phyloP scores from a whole-genome alignment of 2,329 filamentous ascomycete species.

The Hymenoscyphus fraxineus region DNA sequence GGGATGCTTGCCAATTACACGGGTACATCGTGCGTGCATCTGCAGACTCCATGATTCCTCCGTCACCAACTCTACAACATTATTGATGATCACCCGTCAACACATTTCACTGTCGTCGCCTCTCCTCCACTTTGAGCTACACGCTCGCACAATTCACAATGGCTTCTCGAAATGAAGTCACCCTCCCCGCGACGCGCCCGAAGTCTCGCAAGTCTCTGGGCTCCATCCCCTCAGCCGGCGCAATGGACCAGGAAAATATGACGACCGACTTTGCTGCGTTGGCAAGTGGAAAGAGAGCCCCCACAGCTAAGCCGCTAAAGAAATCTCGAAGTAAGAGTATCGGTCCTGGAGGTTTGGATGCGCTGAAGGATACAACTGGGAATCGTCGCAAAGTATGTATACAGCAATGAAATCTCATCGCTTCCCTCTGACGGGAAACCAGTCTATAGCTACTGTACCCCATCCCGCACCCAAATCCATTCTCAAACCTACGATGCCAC shows the following conservation, averaged over 20 bases:
- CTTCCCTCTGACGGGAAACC: constrained; percentile 16
- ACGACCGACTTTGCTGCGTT: constrained; percentile 59
- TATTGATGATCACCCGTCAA: constrained; percentile 2
- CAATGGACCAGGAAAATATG: constrained; percentile 73
- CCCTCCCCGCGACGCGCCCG: constrained; percentile 51
- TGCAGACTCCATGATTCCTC: neutral
- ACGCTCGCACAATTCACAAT: constrained; percentile 31
- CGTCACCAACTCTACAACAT: constrained; percentile 4
- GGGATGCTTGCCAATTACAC: constrained; percentile 6
- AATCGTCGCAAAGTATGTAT: constrained; percentile 71
- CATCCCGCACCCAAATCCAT: constrained; percentile 62
- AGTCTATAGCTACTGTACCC: constrained; percentile 31
- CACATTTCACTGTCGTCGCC: neutral
- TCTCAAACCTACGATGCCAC: constrained; percentile 73
- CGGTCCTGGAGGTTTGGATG: constrained; percentile 84
- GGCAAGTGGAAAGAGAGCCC: constrained; percentile 26
- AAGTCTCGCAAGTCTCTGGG: constrained; percentile 69
- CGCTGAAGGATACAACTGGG: constrained; percentile 68
- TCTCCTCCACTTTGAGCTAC: constrained; percentile 11
- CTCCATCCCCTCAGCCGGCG: constrained; percentile 50
- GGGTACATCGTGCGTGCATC: neutral
- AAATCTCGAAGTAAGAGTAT: constrained; percentile 94
- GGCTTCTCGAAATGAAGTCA: constrained; percentile 42
- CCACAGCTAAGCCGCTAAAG: constrained; percentile 37
- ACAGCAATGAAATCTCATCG: constrained; percentile 34